phyloP scores from a whole-genome alignment of 1,139 yeast genomes.

The Pneumocystis carinii region DNA sequence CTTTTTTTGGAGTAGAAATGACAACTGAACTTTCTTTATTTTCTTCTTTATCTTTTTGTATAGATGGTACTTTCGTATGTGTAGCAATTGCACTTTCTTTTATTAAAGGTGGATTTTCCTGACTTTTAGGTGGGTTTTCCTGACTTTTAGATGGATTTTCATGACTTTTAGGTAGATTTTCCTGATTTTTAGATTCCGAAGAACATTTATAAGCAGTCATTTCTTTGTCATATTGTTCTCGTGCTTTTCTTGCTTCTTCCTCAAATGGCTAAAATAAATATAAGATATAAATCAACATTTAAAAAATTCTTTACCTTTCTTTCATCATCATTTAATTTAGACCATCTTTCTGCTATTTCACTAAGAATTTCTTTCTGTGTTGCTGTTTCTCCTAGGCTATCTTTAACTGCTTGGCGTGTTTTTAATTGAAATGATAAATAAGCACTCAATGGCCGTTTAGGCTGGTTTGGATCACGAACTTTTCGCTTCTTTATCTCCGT shows the following conservation, averaged over 20 bases:
- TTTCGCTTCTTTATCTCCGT: constrained; percentile 29
- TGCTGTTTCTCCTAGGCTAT: constrained; percentile 44
- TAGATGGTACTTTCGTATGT: background rate
- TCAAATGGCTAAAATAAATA: constrained; percentile 41
- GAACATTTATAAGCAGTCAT: constrained; percentile 21
- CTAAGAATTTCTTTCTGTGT: constrained; percentile 63
- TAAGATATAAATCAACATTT: background rate
- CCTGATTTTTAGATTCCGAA: background rate
- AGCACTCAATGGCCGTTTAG: constrained; percentile 53
- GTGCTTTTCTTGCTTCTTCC: constrained; percentile 50
- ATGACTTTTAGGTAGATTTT: background rate
- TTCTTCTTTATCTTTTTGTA: background rate
- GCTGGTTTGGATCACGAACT: constrained; percentile 43
- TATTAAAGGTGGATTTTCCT: background rate
- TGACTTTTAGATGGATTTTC: background rate
- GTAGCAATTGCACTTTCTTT: background rate
- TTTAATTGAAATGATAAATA: constrained; percentile 57
- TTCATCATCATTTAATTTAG: constrained; percentile 46
- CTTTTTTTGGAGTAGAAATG: background rate
- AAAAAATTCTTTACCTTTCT: constrained; percentile 27
- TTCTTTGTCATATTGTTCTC: constrained; percentile 46
- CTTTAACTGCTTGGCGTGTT: constrained; percentile 32
- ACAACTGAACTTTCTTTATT: background rate
- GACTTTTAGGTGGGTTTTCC: background rate
- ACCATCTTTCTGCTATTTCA: constrained; percentile 68